These are phyloP conservation scores for Metarhizium rileyi DNA, from an alignment of 2,329 filamentous ascomycete species.

Conservation along the genomic window DNA sequence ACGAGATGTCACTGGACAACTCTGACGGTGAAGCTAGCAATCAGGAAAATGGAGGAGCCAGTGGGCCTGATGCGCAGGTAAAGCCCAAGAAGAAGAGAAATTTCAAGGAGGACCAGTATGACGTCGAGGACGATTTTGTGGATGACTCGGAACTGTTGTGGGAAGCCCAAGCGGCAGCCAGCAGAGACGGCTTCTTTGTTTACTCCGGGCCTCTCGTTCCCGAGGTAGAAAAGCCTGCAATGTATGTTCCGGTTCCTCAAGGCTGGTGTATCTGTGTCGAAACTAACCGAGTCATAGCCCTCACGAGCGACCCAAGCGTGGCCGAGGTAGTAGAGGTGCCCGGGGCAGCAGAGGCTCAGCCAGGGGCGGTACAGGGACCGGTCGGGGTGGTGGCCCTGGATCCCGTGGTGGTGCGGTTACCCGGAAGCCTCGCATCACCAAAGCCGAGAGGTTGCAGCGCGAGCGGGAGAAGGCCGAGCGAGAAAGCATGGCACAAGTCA, in stretches of 20 bases:
- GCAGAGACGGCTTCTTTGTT: slow-evolving; percentile 95
- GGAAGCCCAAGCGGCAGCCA: slow-evolving; percentile 91
- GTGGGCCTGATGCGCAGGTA: slow-evolving; percentile 50
- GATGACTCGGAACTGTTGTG: slow-evolving; percentile 92
- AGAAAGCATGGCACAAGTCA: slow-evolving; percentile 39
- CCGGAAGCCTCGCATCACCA: slow-evolving; percentile 77
- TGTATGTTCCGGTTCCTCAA: slow-evolving; percentile 17
- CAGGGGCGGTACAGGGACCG: slow-evolving; percentile 36
- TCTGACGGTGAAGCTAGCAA: slow-evolving; percentile 74
- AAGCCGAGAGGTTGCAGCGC: slow-evolving; percentile 72
- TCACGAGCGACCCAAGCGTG: slow-evolving; percentile 64
- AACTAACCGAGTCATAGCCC: slow-evolving; percentile 36
- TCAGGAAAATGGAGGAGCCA: slow-evolving; percentile 64
- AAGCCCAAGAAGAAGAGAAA: slow-evolving; percentile 72
- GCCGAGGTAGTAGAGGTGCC: slow-evolving; percentile 41
- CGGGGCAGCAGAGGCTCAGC: slow-evolving; percentile 53
- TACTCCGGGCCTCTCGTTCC: slow-evolving; percentile 87
- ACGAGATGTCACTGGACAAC: slow-evolving; percentile 76
- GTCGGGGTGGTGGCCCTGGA: slow-evolving; percentile 49
- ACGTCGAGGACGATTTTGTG: slow-evolving; percentile 74
- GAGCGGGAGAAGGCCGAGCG: slow-evolving; percentile 73
- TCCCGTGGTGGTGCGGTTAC: slow-evolving; percentile 65
- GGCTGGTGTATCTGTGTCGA: background rate
- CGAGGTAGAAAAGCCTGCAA: slow-evolving; percentile 67
- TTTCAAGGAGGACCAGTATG: slow-evolving; percentile 74